Base-by-base conservation (phyloP, 345 rosid genomes). In the Boechera divaricarpa region DNA sequence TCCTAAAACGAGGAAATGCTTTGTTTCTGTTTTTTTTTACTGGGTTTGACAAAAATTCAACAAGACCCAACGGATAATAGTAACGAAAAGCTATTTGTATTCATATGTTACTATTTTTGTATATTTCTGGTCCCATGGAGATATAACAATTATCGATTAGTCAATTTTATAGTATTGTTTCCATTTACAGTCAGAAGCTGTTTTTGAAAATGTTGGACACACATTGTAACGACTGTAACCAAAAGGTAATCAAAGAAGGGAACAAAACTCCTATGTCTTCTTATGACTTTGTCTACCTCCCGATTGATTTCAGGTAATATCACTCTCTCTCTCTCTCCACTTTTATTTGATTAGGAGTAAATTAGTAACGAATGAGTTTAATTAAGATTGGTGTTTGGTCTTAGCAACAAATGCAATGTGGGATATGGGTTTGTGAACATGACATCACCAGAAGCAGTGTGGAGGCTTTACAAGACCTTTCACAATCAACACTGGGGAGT, bases 371-470 rank as follows among this genome's bases (percentile, higher is more conserved):
- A 26, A 11, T 48, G 5, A 1, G 36, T 10, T 58, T 2, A 12
- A 29, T 29, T 48, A 29, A 44, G 33, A 56, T 7, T 29, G 31
- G 13, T 52, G 41, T 49, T 47, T 31, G 51, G 58, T 4, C 18
- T 28, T 38, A 81, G 99, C 79, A 91, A 88, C 87, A 88, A 91
- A 61, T 90, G 99, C 83, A 95, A 91, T 76, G 90, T 95, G 77
- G 99, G 99, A 66, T 95, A 95, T 82, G 99, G 97, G 71, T 95
- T 95, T 75, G 99, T 91, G 82, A 95, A 95, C 86, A 91, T 95
- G 97, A 95, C 99, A 4, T 84, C 94, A 2, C 89, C 97, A 6
- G 81, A 79, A 79, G 99, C 93, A 5, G 85, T 96, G 35, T 63
- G 67, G 86, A 85, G 97, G 77, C 85, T 95, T 2, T 88, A 89